Conservation (phyloP, 2,329 filamentous ascomycete genomes). For the Exophiala phaeomuriformis region DNA sequence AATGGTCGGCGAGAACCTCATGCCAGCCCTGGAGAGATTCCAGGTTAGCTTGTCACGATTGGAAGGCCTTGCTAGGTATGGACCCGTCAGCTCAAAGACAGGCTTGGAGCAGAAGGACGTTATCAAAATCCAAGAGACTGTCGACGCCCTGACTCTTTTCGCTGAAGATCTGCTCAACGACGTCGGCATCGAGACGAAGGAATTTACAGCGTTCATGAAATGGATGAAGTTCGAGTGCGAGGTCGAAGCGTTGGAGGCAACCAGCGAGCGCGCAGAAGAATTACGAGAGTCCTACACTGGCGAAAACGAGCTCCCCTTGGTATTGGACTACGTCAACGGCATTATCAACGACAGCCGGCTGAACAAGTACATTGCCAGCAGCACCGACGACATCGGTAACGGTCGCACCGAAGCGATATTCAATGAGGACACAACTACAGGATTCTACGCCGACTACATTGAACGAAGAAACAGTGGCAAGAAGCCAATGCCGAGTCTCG, state of each 20-base stretch:
- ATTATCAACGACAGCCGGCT: slow-evolving; percentile 29
- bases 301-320: slow-evolving; percentile 61
- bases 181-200: slow-evolving; percentile 66
- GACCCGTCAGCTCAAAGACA: slow-evolving; percentile 58
- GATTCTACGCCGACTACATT: slow-evolving; percentile 43
- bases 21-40: slow-evolving; percentile 79
- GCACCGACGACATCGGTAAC: slow-evolving; percentile 20
- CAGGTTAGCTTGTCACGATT: slow-evolving; percentile 74
- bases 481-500: slow-evolving; percentile 53
- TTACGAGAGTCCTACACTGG: slow-evolving; percentile 54
- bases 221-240: slow-evolving; percentile 85
- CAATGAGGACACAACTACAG: slow-evolving; percentile 28
- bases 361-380: slow-evolving; percentile 31
- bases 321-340: slow-evolving; percentile 68
- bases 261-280: slow-evolving; percentile 57
- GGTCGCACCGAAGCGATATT: background rate
- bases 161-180: slow-evolving; percentile 65
- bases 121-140: slow-evolving; percentile 56
- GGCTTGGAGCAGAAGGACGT: slow-evolving; percentile 57
- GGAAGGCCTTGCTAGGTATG: slow-evolving; percentile 73
- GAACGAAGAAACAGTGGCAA: slow-evolving; percentile 44
- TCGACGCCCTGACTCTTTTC: slow-evolving; percentile 68
- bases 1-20: slow-evolving; percentile 76
- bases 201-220: slow-evolving; percentile 69
- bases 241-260: slow-evolving; percentile 58